Percentiles rank a stretch among this genome's conserved stretches.
These are phyloP conservation scores for Neonothopanus nambi DNA, from an alignment of 1,284 basidiomycete genomes.

Conservation along the genomic window DNA sequence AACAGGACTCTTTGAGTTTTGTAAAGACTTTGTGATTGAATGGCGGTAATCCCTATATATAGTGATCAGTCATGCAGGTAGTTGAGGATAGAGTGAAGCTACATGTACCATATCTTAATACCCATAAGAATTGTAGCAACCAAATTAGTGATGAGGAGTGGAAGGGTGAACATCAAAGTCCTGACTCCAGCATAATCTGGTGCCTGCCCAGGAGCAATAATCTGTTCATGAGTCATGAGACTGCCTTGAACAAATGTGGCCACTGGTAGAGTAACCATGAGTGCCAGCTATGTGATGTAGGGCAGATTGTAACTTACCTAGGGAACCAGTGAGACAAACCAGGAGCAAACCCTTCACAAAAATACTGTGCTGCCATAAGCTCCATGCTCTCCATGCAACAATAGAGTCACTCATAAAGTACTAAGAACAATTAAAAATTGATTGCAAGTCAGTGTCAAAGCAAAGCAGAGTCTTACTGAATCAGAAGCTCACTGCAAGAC, in stretches of 20 bases:
- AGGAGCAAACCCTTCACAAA: neutral
- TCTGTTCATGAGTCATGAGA: neutral
- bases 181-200: neutral
- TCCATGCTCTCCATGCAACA: slow-evolving; percentile 7
- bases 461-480: too few species aligned
- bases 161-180: slow-evolving; percentile 10
- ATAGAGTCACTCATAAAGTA: neutral
- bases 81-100: neutral
- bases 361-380: neutral
- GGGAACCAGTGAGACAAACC: neutral
- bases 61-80: neutral
- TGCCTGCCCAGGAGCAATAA: neutral
- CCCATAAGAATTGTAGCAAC: slow-evolving; percentile 7
- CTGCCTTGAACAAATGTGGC: slow-evolving; percentile 1
- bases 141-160: slow-evolving; percentile 16
- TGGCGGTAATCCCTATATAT: slow-evolving; percentile 12
- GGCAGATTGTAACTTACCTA: neutral
- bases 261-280: neutral
- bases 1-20: slow-evolving; percentile 2
- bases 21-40: slow-evolving; percentile 12
- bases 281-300: neutral
- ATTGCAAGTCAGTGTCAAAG: too few species aligned
- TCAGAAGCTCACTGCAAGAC: neutral
- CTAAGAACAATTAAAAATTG: neutral
- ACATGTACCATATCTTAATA: slow-evolving; percentile 14